Evolutionary conservation across 2,329 filamentous ascomycete genomes (phyloP).

Genomic region (Penicillium thymicola): DNA sequence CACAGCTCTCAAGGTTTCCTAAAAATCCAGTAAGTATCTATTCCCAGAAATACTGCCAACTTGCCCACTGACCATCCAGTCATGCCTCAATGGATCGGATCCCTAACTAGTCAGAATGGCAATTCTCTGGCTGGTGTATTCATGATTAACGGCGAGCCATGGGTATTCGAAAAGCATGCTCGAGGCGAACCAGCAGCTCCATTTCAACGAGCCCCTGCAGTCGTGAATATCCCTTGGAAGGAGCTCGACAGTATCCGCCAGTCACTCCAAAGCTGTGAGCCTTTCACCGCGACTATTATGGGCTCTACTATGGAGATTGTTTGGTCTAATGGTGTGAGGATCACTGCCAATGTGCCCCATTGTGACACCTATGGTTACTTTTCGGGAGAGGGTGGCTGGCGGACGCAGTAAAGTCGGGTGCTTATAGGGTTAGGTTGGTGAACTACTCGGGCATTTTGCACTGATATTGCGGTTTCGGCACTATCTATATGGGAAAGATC

Average conservation of each 20-base stretch:
- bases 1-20: neutral
- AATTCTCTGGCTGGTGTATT: constrained; percentile 8
- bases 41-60: too few species aligned
- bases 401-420: neutral
- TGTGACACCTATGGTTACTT: constrained; percentile 2
- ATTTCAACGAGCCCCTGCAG: constrained; percentile 6
- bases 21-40: neutral
- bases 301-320: constrained; percentile 9
- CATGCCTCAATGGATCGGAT: constrained; percentile 9
- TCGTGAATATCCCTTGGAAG: constrained; percentile 10
- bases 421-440: neutral
- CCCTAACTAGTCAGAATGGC: constrained; percentile 1
- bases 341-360: constrained; percentile 10
- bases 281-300: constrained; percentile 4
- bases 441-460: neutral
- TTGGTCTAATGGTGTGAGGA: constrained; percentile 9
- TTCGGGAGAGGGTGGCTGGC: constrained; percentile 6
- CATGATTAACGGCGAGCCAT: constrained; percentile 8
- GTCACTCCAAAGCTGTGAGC: neutral
- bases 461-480: neutral
- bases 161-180: constrained; percentile 9
- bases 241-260: constrained; percentile 4
- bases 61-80: neutral
- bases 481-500: neutral
- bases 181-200: neutral